phyloP scores from a whole-genome alignment of 352 stramenopile genomes.

The Phytopythium kandeliae region DNA sequence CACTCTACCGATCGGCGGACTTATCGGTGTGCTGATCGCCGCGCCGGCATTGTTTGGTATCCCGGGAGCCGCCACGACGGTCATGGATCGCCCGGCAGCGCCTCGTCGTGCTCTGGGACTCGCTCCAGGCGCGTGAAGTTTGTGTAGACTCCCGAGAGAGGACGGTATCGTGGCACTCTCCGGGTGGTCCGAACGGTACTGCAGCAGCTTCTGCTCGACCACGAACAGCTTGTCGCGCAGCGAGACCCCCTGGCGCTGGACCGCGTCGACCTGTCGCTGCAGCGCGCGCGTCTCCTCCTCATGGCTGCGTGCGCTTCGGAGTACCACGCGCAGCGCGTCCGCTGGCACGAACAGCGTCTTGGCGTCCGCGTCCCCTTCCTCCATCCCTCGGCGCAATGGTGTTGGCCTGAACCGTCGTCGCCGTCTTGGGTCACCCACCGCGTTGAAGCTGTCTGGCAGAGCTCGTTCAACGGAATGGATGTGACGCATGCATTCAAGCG shows the following conservation, averaged over 20 bases:
- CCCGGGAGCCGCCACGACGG: not conserved
- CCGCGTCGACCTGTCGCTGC: conserved; percentile 27
- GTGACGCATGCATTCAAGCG: too few relatives aligned
- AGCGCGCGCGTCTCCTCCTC: conserved; percentile 30
- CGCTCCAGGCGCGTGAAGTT: not conserved
- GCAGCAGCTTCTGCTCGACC: conserved; percentile 37
- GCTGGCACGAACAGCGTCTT: conserved; percentile 37
- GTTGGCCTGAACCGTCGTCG: too few relatives aligned
- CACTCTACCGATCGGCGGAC: conserved; percentile 8
- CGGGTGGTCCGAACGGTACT: conserved; percentile 41
- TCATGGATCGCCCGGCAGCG: not conserved
- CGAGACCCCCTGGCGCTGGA: conserved; percentile 23
- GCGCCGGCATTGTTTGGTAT: not conserved
- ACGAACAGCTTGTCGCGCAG: conserved; percentile 32
- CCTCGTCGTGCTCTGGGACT: not conserved
- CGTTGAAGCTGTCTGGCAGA: too few relatives aligned
- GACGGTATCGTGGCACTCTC: conserved; percentile 21
- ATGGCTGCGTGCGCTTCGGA: conserved; percentile 29
- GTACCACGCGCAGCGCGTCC: conserved; percentile 29
- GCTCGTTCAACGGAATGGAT: too few relatives aligned
- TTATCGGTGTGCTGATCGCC: not conserved
- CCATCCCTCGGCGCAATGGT: not conserved
- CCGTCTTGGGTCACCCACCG: too few relatives aligned
- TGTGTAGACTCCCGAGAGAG: conserved; percentile 6
- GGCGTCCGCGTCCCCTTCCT: too few relatives aligned